Base-by-base conservation (phyloP, 805 yeast species). In the Sugiyamaella valdiviana region DNA sequence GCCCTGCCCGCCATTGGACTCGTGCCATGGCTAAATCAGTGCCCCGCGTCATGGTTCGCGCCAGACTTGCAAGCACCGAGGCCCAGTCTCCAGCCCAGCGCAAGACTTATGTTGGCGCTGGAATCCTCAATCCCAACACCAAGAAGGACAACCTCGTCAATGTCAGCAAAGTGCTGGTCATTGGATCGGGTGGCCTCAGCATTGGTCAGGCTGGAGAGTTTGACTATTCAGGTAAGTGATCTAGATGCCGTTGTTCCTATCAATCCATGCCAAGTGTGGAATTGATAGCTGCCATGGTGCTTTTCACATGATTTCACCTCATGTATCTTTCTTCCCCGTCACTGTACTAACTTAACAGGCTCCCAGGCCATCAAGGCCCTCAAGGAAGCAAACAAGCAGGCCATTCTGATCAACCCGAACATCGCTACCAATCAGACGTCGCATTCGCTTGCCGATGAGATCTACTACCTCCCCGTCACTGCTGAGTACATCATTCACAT, bases 151-250 rank as follows among this genome's bases (percentile, higher is more conserved):
- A 57, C 40, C 71, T 88, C 46, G 96, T 87, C 39, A 95, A 88
- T 53, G 96, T 88, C 24, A 72, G 80, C 54, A 85, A 85, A 61
- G 98, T 93, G 6, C 76, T 91, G 49, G 86, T 91, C 46, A 85
- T 91, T 63, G 99, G 99, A 9, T 91, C 98, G 6, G 99, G 99
- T 63, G 99, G 98, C 46, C 75, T 91, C 49, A 85, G 96, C 46
- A 91, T 91, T 66, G 98, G 98, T 52, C 98, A 91, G 71, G 98
- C 98, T 45, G 98, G 98, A 62, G 98, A 91, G 71, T 91, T 91
- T 62, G 98, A 91, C 70, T 91, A 91, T 68, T 84, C 95, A 48
- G 68, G 51, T 49, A 21, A 37, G 51, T 46, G 17, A 16, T 15
- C 14, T 7, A 5, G 32, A 26, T 26, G 14, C 4, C 32, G 32